Base-by-base conservation (phyloP, 352 stramenopile genomes). In the Pythium aphanidermatum region DNA sequence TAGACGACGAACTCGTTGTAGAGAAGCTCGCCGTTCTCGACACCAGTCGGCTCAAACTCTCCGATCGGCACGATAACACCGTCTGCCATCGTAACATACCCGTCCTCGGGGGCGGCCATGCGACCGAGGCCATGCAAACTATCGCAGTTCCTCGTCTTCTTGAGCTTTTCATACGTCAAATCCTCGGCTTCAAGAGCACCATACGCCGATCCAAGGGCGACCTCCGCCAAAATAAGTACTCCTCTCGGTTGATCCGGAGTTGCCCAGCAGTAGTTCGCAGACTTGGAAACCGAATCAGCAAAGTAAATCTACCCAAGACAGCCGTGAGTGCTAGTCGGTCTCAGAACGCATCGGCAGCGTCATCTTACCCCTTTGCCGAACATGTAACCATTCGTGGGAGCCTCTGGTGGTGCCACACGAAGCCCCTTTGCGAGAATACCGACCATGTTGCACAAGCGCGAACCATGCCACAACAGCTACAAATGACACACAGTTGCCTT, bases 401-500 rank as follows among this genome's bases (percentile, higher is more conserved):
- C 83, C 44, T 95, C 83, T 1, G 83, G 65, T 10, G 84, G 84
- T 13, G 84, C 84, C 24, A 95, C 68, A 5, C 81, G 73, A 19
- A 95, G 63, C 10, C 84, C 84, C 20, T 92, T 74, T 2, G 70
- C 74, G 6, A 95, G 49, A 31, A 95, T 92, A 7, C 83, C 77
- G 17, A 86, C 62, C 30, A 91, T 62, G 32, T 95, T 95, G 39
- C 69, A 78, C 14, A 86, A 45, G 1, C 69, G 63, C 8, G 78
- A 88, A n/a, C 84, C 84, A 45, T 94, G 84, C 84, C 82, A 95
- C 16, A 95, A 44, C 25, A 95, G 63, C 72, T 81, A 28, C 14
- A 26, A 11, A 40, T 31, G 28, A 9, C 34, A 20, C 11, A 11
- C 9, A 11, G 9, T 41, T 12, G 11, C n/a, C n/a, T n/a, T n/a